phyloP scores from a whole-genome alignment of 257 asterid species.

The Solanum rostratum region DNA sequence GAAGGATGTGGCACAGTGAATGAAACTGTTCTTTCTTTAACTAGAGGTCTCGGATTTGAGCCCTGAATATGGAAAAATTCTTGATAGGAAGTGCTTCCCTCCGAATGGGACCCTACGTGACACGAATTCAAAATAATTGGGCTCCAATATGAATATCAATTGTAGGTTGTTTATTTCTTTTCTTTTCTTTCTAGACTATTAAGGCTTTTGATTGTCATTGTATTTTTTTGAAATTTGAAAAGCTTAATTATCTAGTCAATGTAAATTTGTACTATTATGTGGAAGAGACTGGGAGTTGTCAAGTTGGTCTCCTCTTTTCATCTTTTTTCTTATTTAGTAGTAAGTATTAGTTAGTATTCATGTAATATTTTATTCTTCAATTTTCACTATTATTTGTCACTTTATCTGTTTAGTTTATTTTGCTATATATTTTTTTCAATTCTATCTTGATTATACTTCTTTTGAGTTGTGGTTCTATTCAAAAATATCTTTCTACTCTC shows the following conservation, averaged over 20 bases:
- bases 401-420: background rate
- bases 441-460: background rate
- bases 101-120: no score
- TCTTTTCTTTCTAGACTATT: background rate
- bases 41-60: no score
- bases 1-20: no score
- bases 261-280: background rate
- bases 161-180: background rate
- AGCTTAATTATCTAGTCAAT: background rate
- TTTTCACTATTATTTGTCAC: no score
- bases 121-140: no score
- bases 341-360: background rate
- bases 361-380: no score
- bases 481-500: fast-evolving
- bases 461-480: background rate
- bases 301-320: background rate
- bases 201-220: background rate
- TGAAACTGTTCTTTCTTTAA: no score
- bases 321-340: background rate
- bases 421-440: background rate
- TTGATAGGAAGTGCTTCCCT: no score
- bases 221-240: background rate
- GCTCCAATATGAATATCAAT: no score
- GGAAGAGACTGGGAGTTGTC: background rate
- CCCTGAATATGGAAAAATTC: no score